Evolutionary conservation across 306 rosid species (phyloP), one percentile per base, ranked within the genome.

Genomic region (Carpinus fangiana): DNA sequence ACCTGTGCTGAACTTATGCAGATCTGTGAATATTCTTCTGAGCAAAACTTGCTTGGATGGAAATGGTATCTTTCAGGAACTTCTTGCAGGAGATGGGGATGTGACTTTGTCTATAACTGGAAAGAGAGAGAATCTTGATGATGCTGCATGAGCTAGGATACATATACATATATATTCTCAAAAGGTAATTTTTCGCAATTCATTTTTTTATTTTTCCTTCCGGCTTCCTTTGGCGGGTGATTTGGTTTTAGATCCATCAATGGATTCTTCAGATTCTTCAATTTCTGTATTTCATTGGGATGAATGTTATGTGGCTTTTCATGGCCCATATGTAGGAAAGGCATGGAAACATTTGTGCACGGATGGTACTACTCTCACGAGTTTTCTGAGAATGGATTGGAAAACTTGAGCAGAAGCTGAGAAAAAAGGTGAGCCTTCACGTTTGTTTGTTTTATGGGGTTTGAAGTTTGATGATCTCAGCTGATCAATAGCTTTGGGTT

Each of bases 21-120:
- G 91, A 91, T 89, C 90, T 77, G 80, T 80, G 89, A 86, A 71
- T 84, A 78, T 91, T 85, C 85, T 53, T 79, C 70, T 77, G 78
- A 52, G 67, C 77, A 73, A 80, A 68, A 57, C 47, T 71, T 60
- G 71, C 74, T 71, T 16, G 57, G 86, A 81, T 79, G 59, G 23
- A 70, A 76, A 78, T 81, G 73, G 87, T 74, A 68, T 77, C 81
- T 83, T 77, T 81, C 82, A 65, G 57, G 38, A 16, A 76, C 66
- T 84, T 81, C 82, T 65, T 83, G 66, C 56, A 85, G 50, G 57
- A 75, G 73, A 48, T 73, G 80, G 38, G 74, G 76, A 73, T 65
- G 64, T 11, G 73, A 31, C 76, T 70, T 62, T 72, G 72, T 75
- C 77, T 62, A 52, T 60, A 76, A 76, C 53, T 28, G 64, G 77